phyloP scores from a whole-genome alignment of 305 asterid genomes.

The Striga hermonthica region DNA sequence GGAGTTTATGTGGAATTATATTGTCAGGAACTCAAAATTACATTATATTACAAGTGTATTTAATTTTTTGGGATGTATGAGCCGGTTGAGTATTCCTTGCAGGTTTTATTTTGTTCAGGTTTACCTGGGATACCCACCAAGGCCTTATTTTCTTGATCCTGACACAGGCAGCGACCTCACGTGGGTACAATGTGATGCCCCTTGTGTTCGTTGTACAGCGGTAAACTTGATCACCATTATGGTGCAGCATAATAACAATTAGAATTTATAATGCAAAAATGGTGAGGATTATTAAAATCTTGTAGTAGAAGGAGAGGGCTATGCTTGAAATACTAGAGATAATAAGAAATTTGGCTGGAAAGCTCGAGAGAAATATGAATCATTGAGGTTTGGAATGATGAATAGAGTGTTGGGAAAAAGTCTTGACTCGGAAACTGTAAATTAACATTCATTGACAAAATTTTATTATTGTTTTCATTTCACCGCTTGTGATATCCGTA shows the following conservation, averaged over 20 bases:
- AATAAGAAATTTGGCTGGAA: too few relatives aligned
- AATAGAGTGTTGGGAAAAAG: background rate
- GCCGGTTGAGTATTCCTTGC: conserved; percentile 29
- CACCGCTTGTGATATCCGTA: background rate
- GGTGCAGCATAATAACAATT: too few relatives aligned
- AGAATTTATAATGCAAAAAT: too few relatives aligned
- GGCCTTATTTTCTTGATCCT: conserved; percentile 92
- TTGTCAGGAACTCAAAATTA: conserved; percentile 1
- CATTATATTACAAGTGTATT: background rate
- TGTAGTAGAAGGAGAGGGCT: too few relatives aligned
- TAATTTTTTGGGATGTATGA: background rate
- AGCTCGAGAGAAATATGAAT: background rate
- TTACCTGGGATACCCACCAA: conserved; percentile 74
- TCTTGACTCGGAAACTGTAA: background rate
- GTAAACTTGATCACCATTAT: conserved; percentile 31
- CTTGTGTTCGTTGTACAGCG: conserved; percentile 84
- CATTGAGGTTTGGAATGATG: background rate
- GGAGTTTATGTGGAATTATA: background rate
- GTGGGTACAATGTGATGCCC: conserved; percentile 99
- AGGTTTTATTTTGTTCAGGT: conserved; percentile 86
- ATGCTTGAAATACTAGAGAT: too few relatives aligned
- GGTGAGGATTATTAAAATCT: too few relatives aligned
- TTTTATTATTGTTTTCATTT: too few relatives aligned
- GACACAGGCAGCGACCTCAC: conserved; percentile 98
- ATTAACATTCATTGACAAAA: background rate